Base-by-base conservation (phyloP, 2,329 filamentous ascomycete species). In the Podosphaera aphanis region DNA sequence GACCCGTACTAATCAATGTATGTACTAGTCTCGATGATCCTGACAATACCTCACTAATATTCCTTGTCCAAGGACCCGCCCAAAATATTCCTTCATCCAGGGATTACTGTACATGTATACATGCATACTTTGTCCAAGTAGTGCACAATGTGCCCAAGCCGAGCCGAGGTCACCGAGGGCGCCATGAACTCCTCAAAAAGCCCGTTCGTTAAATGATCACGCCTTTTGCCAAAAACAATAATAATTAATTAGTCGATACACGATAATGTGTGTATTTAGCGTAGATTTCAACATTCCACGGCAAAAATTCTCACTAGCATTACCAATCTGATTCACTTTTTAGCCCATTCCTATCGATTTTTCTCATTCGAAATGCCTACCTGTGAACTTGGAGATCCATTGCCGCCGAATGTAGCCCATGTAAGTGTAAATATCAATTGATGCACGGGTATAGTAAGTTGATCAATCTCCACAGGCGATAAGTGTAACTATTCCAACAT, bases 401-500 rank as follows among this genome's bases (percentile, higher is more conserved):
- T 61, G 36, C 59, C 59, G 27, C 51, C 58, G 40, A 44, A 58
- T 15, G 60, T 58, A 19, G 53, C 58, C 45, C 59, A 61, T 52
- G 59, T 61, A 53, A 54, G 58, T 53, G 13, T 19, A 19, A 38
- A 16, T 20, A 7, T 13, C 13, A 27, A 29, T 23, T 33, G 15
- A 29, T 15, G 18, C 16, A 39, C 48, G 46, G 51, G 37, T 49
- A 36, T 23, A 21, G 21, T 20, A 6, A 31, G 27, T 31, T 40
- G 18, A 41, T n/a, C 7, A 39, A 18, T 21, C 7, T 23, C 37
- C 18, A n/a, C n/a, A 94, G 86, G 90, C 88, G 52, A 83, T 95
- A 52, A 95, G 88, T 61, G 88, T 95, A 37, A 95, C 90, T 15
- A 67, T 98, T 21, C 90, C 90, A 35, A 92, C 85, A 63, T 98